phyloP scores from a whole-genome alignment of 768 basidiomycete species.

The Favolaschia claudopus region DNA sequence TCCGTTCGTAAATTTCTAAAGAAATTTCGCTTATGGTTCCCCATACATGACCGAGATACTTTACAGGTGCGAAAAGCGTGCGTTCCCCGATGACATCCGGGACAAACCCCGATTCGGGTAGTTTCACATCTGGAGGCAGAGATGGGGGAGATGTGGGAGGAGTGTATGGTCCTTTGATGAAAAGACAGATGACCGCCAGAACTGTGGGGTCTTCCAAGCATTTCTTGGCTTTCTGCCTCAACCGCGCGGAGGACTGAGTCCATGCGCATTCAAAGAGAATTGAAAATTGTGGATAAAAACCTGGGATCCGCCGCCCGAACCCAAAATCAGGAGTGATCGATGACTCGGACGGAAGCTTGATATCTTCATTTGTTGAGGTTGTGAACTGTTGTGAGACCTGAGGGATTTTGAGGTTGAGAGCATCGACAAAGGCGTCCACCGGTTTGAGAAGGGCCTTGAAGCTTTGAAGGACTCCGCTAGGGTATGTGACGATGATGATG shows the following conservation, averaged over 20 bases:
- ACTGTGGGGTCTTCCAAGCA: background rate
- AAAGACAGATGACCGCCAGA: background rate
- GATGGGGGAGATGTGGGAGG: background rate
- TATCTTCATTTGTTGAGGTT: background rate
- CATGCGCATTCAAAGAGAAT: constrained; percentile 8
- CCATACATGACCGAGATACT: background rate
- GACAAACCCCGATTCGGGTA: background rate
- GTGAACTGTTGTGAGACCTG: background rate
- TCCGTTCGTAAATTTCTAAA: background rate
- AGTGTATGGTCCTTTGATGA: background rate
- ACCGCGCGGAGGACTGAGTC: background rate
- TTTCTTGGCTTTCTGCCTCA: background rate
- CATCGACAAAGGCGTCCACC: background rate
- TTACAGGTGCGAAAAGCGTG: background rate
- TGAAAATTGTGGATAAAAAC: background rate
- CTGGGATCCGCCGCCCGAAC: background rate
- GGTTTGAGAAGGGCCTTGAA: constrained; percentile 4
- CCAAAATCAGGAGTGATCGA: background rate
- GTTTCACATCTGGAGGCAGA: too few relatives aligned
- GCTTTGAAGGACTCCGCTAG: background rate
- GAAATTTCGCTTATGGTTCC: background rate
- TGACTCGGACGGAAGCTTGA: background rate
- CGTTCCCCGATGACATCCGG: background rate
- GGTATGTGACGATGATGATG: background rate
- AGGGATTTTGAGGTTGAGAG: too few relatives aligned